These are phyloP conservation scores for Arctium lappa DNA, from an alignment of 129 eudicot genomes.

Conservation along the genomic window DNA sequence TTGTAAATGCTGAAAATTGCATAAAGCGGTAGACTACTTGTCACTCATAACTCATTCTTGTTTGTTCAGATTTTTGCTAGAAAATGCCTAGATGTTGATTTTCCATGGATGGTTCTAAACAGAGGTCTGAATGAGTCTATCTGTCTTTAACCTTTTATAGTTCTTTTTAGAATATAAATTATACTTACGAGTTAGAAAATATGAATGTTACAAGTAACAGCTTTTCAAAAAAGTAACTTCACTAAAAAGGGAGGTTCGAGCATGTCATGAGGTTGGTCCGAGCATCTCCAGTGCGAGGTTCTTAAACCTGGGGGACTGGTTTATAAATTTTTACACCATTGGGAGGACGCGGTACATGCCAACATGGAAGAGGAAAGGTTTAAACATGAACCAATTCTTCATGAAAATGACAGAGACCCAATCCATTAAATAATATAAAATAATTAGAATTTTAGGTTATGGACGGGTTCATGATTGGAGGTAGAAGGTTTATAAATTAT, in stretches of 20 bases:
- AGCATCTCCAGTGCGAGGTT: not conserved
- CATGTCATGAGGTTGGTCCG: no score
- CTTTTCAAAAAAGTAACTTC: not conserved
- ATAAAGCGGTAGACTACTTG: not conserved
- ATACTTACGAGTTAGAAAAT: not conserved
- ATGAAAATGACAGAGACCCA: not conserved
- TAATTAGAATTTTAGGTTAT: not conserved
- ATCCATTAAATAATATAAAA: no score
- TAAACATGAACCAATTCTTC: no score
- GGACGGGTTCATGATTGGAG: not conserved
- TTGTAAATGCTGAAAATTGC: slow-evolving; percentile 2
- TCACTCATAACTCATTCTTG: slow-evolving; percentile 1
- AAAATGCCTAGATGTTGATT: not conserved
- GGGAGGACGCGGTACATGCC: not conserved
- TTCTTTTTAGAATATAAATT: no score
- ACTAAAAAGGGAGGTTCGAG: no score
- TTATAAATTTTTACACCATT: not conserved
- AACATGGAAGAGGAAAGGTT: no score
- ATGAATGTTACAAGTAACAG: not conserved
- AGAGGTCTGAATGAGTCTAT: no score
- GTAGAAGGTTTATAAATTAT: not conserved
- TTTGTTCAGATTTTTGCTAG: not conserved
- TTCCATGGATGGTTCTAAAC: not conserved
- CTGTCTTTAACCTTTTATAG: no score
- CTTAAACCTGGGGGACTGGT: not conserved